phyloP scores from a whole-genome alignment of 176 grass and related monocot species.

The Juncus effusus region DNA sequence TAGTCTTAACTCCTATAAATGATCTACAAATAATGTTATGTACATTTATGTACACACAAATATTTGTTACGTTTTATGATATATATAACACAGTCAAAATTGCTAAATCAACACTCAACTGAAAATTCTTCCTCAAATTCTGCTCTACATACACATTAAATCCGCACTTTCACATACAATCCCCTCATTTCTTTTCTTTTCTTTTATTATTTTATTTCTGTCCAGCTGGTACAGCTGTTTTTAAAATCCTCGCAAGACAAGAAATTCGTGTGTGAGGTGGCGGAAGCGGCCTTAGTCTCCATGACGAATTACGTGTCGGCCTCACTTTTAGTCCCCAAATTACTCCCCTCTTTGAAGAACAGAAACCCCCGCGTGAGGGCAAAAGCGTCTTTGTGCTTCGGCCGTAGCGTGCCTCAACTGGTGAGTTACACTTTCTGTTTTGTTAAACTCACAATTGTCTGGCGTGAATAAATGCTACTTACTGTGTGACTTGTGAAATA shows the following conservation, averaged over 20 bases:
- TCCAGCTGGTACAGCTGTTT: slow-evolving; percentile 82
- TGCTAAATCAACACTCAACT: too few species aligned
- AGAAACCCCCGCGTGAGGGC: slow-evolving; percentile 87
- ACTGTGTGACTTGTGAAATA: too few species aligned
- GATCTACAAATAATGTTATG: too few species aligned
- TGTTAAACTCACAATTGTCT: neutral
- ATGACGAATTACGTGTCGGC: slow-evolving; percentile 85
- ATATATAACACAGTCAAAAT: too few species aligned
- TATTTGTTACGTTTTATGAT: too few species aligned
- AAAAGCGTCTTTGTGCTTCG: slow-evolving; percentile 87
- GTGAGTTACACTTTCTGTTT: slow-evolving; percentile 50
- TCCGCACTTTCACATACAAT: slow-evolving; percentile 41
- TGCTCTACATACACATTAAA: slow-evolving; percentile 9
- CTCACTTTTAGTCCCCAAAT: slow-evolving; percentile 60
- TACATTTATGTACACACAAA: too few species aligned
- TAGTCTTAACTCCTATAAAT: neutral
- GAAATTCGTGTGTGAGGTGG: slow-evolving; percentile 94
- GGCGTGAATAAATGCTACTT: neutral
- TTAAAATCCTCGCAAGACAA: slow-evolving; percentile 99
- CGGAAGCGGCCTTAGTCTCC: slow-evolving; percentile 64
- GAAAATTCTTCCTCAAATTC: neutral
- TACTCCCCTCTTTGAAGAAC: slow-evolving; percentile 78
- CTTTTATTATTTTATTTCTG: slow-evolving; percentile 29
- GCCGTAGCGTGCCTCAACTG: slow-evolving; percentile 73
- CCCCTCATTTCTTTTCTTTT: slow-evolving; percentile 40